Conservation (phyloP, 1,139 yeast genomes). For the Blastobotrys capitulatus region DNA sequence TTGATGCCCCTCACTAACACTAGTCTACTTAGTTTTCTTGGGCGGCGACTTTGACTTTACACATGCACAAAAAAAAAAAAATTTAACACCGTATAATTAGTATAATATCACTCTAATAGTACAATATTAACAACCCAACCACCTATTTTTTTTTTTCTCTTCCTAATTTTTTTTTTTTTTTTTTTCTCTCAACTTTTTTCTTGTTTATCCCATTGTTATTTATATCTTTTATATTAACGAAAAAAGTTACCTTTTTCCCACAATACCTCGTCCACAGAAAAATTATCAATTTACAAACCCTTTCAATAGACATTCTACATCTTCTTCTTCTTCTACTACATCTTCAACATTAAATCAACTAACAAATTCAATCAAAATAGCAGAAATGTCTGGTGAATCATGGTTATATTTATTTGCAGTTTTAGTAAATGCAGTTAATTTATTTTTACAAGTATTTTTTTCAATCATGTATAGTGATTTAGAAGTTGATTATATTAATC, state of each 20-base stretch:
- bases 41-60: too few relatives aligned
- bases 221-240: background rate
- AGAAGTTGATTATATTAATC: constrained; percentile 86
- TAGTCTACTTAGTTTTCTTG: too few relatives aligned
- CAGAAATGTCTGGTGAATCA: constrained; percentile 34
- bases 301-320: background rate
- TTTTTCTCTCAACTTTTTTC: background rate
- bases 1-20: too few relatives aligned
- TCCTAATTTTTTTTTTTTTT: too few relatives aligned
- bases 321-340: background rate
- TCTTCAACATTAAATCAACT: background rate
- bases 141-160: background rate
- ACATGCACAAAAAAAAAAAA: too few relatives aligned
- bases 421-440: constrained; percentile 73
- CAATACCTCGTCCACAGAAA: too few relatives aligned
- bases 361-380: background rate
- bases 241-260: too few relatives aligned
- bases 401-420: constrained; percentile 55
- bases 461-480: constrained; percentile 90
- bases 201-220: background rate
- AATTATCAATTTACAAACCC: background rate
- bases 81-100: too few relatives aligned
- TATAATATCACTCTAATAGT: too few relatives aligned
- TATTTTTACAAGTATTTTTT: constrained; percentile 87
- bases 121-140: background rate